Conservation (phyloP, 139 green algal species). For the Coelastrella sp. region DNA sequence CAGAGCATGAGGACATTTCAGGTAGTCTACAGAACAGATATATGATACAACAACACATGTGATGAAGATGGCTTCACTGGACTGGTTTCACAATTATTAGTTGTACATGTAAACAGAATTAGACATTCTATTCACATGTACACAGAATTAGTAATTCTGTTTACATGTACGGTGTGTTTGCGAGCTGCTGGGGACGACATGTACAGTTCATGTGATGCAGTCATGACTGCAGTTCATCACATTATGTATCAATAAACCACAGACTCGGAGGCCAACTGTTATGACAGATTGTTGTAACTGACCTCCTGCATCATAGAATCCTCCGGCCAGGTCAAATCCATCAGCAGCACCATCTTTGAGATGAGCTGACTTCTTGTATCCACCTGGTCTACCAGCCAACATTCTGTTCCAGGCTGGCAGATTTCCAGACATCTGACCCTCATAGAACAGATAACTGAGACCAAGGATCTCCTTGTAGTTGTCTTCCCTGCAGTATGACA, state of each 20-base stretch:
- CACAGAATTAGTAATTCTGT: too few species aligned
- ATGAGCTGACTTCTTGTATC: slow-evolving; percentile 26
- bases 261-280: too few species aligned
- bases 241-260: too few species aligned
- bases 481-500: background rate
- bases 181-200: too few species aligned
- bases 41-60: background rate
- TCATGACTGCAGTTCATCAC: too few species aligned
- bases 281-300: too few species aligned
- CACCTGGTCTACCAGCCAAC: slow-evolving; percentile 22
- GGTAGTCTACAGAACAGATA: slow-evolving; percentile 43
- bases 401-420: slow-evolving; percentile 51
- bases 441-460: slow-evolving; percentile 62
- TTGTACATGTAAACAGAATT: background rate
- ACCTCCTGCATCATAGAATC: slow-evolving; percentile 74
- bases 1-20: slow-evolving; percentile 45
- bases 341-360: slow-evolving; percentile 48
- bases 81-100: background rate
- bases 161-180: too few species aligned
- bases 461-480: slow-evolving; percentile 48
- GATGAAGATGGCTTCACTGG: background rate
- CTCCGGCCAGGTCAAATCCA: slow-evolving; percentile 58
- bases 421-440: slow-evolving; percentile 64
- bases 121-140: too few species aligned
- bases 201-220: too few species aligned